phyloP scores from a whole-genome alignment of 495 filamentous ascomycete species.

The Tuber aestivum region DNA sequence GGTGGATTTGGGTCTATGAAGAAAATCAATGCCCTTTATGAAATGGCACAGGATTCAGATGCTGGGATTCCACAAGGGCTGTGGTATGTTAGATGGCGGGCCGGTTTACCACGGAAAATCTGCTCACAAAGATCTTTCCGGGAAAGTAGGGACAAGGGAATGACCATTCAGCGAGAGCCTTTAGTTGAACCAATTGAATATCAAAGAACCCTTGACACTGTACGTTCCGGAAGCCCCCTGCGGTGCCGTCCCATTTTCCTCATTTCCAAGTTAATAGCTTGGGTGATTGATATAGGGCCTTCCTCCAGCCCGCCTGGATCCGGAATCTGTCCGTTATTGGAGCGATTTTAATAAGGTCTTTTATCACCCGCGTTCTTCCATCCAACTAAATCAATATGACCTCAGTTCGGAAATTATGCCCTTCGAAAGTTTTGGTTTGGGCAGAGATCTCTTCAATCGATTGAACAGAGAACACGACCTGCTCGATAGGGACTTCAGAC shows the following conservation, averaged over 20 bases:
- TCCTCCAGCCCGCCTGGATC: slow-evolving; percentile 56
- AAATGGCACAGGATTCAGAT: slow-evolving; percentile 54
- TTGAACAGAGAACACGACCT: slow-evolving; percentile 82
- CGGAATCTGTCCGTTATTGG: slow-evolving; percentile 79
- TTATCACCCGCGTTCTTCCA: slow-evolving; percentile 82
- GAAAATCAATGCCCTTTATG: slow-evolving; percentile 84
- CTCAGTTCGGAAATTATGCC: slow-evolving; percentile 68
- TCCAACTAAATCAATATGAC: slow-evolving; percentile 85
- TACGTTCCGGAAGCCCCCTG: slow-evolving; percentile 50
- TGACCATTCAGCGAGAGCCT: slow-evolving; percentile 60
- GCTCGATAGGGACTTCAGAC: slow-evolving; percentile 78
- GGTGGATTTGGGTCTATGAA: slow-evolving; percentile 77
- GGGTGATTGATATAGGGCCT: slow-evolving; percentile 67
- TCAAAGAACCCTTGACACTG: slow-evolving; percentile 67
- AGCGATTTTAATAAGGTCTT: slow-evolving; percentile 87
- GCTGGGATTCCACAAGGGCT: slow-evolving; percentile 27
- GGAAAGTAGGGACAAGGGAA: slow-evolving; percentile 57
- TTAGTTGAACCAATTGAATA: slow-evolving; percentile 67
- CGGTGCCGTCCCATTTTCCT: slow-evolving; percentile 61
- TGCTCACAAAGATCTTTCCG: not conserved
- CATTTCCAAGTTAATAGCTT: slow-evolving; percentile 84
- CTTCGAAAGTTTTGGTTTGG: slow-evolving; percentile 73
- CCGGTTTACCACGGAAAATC: not conserved
- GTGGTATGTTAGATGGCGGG: slow-evolving; percentile 20
- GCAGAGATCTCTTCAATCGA: slow-evolving; percentile 71